Base-by-base conservation (phyloP, 306 rosid species). In the Cucurbita moschata region DNA sequence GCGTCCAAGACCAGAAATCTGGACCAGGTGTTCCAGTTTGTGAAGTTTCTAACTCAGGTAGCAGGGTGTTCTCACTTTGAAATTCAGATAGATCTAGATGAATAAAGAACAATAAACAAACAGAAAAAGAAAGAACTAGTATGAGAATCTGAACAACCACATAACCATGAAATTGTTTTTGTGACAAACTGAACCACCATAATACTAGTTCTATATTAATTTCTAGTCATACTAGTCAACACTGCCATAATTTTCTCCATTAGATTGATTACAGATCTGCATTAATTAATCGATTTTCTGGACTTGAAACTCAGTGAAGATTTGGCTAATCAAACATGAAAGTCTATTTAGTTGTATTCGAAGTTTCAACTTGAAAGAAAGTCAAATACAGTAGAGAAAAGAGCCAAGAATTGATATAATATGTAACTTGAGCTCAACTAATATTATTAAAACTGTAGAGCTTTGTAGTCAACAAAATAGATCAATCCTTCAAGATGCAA, bases 1-100 rank as follows among this genome's bases (percentile, higher is more conserved):
- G 99, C 51, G 85, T 76, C 99, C 99, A 95, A 38, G 96, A 86
- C 97, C 99, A 95, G 79, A 95, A 91, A 78, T 91, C 96, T 19
- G 97, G 99, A 75, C 99, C 99, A 4, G 97, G 97, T 23, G 85
- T 77, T 66, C 78, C 86, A 65, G 61, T 77, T 82, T 64, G 79
- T 81, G 80, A 84, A 77, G 72, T 72, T 13, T 77, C 87, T 8
- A 88, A 79, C 16, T 47, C 81, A 42, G 83, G 70, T 54, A 81
- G 74, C 50, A 63, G 13, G 15, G 65, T 71, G 80, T 70, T 80
- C 69, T 77, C 82, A 55, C 62, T 77, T 68, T 47, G 78, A 26
- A 39, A 63, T 80, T 88, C 96, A 71, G 80, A 50, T 75, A 13
- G 39, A 49, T 19, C 74, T 51, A 70, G 15, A 70, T 15, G 44